Conservation (phyloP, 202 grass and related monocot species). For the Carex sylvatica region DNA sequence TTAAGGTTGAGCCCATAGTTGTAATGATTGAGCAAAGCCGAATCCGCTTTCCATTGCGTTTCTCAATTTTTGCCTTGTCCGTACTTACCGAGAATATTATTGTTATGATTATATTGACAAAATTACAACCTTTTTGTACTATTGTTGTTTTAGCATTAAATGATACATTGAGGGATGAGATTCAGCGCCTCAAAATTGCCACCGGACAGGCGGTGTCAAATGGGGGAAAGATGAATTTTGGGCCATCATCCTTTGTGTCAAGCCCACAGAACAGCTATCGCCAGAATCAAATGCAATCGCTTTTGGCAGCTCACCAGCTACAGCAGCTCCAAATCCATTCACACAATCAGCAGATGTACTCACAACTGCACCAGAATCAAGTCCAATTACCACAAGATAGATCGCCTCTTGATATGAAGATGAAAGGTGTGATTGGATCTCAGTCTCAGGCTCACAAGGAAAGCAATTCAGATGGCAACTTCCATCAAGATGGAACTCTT, state of each 20-base stretch:
- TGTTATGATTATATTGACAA: conserved; percentile 11
- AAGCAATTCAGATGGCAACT: neutral
- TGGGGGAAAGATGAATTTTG: conserved; percentile 47
- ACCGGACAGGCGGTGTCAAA: conserved; percentile 60
- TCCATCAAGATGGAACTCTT: conserved; percentile 14
- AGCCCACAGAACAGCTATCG: conserved; percentile 45
- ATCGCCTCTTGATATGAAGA: conserved; percentile 54
- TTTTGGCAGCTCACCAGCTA: conserved; percentile 66
- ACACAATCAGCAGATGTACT: conserved; percentile 47
- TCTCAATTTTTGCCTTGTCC: neutral
- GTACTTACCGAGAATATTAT: neutral
- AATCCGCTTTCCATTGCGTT: neutral
- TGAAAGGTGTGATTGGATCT: conserved; percentile 49
- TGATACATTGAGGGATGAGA: conserved; percentile 69
- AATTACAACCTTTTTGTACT: conserved; percentile 14
- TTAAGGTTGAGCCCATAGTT: neutral
- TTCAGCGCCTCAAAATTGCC: conserved; percentile 81
- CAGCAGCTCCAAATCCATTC: conserved; percentile 77
- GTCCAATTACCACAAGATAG: conserved; percentile 33
- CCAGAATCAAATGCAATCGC: conserved; percentile 63
- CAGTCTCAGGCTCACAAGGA: conserved; percentile 16
- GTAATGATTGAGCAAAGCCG: neutral
- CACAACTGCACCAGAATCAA: conserved; percentile 49
- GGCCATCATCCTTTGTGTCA: conserved; percentile 33
- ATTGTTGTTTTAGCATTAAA: conserved; percentile 55